Conservation (phyloP, 768 basidiomycete genomes). For the Calocera viscosa region DNA sequence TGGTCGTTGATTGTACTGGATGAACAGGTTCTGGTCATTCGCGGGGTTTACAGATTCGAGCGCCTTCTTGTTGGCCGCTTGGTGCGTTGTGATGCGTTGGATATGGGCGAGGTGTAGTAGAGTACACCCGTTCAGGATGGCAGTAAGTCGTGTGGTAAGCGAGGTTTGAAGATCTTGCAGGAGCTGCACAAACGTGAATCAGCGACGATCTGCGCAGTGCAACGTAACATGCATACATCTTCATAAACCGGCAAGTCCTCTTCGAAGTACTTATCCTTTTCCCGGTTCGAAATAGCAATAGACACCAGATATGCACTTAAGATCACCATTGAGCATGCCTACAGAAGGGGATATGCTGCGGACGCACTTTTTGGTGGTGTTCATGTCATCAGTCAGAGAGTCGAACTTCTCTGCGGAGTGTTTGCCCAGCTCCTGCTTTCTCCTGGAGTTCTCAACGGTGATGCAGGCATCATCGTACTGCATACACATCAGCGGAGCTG, state of each 20-base stretch:
- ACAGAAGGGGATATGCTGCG: neutral
- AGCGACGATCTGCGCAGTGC: no score
- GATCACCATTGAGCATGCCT: neutral
- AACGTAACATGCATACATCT: constrained; percentile 58
- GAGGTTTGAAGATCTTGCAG: constrained; percentile 40
- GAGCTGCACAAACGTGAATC: no score
- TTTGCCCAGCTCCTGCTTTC: constrained; percentile 69
- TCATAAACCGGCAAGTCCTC: constrained; percentile 56
- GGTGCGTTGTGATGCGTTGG: constrained; percentile 42
- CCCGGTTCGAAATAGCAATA: constrained; percentile 53
- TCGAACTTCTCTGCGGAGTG: constrained; percentile 55
- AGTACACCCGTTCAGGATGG: constrained; percentile 48
- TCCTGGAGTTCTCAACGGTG: constrained; percentile 58
- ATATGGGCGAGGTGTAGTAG: constrained; percentile 46
- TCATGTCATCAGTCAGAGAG: constrained; percentile 47
- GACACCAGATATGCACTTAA: constrained; percentile 57
- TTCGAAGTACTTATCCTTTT: constrained; percentile 59
- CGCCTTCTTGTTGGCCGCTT: constrained; percentile 36
- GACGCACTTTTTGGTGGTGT: constrained; percentile 64
- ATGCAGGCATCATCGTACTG: constrained; percentile 72
- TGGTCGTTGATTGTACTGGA: constrained; percentile 54
- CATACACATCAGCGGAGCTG: neutral
- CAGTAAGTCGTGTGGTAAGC: constrained; percentile 43
- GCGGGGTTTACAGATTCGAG: constrained; percentile 42
- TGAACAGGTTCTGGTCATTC: constrained; percentile 58